phyloP scores from a whole-genome alignment of 495 filamentous ascomycete genomes.

The Staphylotrichum tortipilum region DNA sequence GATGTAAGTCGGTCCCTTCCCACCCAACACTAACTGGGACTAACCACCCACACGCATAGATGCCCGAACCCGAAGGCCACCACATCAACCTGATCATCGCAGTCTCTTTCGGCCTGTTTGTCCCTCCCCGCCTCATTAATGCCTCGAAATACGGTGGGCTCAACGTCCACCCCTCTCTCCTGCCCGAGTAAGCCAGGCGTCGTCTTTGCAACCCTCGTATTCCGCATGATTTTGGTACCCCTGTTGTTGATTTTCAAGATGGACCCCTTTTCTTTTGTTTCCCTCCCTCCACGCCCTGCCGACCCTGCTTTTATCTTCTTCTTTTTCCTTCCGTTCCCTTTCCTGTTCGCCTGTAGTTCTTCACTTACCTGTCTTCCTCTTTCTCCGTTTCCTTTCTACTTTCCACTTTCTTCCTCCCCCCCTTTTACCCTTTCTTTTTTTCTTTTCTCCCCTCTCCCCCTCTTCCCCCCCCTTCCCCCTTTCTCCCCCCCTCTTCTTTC shows the following conservation, averaged over 20 bases:
- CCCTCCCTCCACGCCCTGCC: too few species aligned
- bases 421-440: neutral
- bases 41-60: too few species aligned
- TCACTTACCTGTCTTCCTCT: constrained; percentile 4
- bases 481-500: too few species aligned
- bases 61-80: constrained; percentile 42
- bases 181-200: constrained; percentile 72
- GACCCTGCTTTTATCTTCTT: too few species aligned
- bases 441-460: neutral
- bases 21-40: too few species aligned
- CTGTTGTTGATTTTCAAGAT: too few species aligned
- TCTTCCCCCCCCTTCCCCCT: neutral
- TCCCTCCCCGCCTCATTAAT: constrained; percentile 67
- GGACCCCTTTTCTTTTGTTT: too few species aligned
- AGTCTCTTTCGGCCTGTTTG: constrained; percentile 90
- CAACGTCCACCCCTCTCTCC: constrained; percentile 90
- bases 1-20: constrained; percentile 38
- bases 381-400: too few species aligned
- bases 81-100: constrained; percentile 77
- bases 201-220: too few species aligned
- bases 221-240: too few species aligned
- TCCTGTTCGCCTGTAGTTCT: neutral
- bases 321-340: too few species aligned
- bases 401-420: neutral
- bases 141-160: constrained; percentile 71